Evolutionary conservation across 2,329 filamentous ascomycete genomes (phyloP).

Genomic region (Waltergamsia citrina): DNA sequence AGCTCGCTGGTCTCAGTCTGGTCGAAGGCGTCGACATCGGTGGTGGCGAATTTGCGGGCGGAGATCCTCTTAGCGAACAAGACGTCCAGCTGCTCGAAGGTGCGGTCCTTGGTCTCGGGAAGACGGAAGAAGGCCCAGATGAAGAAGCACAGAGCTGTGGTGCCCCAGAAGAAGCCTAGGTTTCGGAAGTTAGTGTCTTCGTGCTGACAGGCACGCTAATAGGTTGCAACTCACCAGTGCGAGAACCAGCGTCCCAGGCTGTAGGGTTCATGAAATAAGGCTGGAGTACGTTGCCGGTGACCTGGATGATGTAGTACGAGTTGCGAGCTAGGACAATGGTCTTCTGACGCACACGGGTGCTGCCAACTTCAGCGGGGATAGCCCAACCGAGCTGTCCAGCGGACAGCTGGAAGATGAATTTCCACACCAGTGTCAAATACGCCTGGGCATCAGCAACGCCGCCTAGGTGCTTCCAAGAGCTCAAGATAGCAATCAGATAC

Average conservation of each 20-base stretch:
- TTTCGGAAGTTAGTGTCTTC: conserved; percentile 19
- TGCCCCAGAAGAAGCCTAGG: conserved; percentile 7
- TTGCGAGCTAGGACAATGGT: too few relatives aligned
- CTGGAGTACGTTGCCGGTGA: conserved; percentile 25
- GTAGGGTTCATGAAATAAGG: conserved; percentile 24
- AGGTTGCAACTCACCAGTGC: too few relatives aligned
- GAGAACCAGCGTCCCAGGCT: too few relatives aligned
- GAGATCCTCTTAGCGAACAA: conserved; percentile 11
- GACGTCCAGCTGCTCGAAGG: conserved; percentile 13
- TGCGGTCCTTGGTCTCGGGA: conserved; percentile 12
- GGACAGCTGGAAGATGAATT: conserved; percentile 11
- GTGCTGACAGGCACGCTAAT: too few relatives aligned
- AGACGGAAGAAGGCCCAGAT: conserved; percentile 13
- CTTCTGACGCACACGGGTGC: conserved; percentile 19
- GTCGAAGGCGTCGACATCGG: conserved; percentile 2
- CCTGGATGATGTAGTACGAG: conserved; percentile 21
- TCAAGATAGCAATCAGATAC: conserved; percentile 31
- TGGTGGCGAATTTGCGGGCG: conserved; percentile 6
- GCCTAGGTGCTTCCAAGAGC: conserved; percentile 12
- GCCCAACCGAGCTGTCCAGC: conserved; percentile 15
- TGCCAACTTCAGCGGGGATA: conserved; percentile 18
- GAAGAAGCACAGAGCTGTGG: conserved; percentile 7
- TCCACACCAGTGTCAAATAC: conserved; percentile 21
- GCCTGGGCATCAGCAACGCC: conserved; percentile 23
- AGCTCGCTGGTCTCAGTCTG: not conserved